Evolutionary conservation across 1,284 basidiomycete genomes (phyloP).

Genomic region (Heterobasidion parviporum): DNA sequence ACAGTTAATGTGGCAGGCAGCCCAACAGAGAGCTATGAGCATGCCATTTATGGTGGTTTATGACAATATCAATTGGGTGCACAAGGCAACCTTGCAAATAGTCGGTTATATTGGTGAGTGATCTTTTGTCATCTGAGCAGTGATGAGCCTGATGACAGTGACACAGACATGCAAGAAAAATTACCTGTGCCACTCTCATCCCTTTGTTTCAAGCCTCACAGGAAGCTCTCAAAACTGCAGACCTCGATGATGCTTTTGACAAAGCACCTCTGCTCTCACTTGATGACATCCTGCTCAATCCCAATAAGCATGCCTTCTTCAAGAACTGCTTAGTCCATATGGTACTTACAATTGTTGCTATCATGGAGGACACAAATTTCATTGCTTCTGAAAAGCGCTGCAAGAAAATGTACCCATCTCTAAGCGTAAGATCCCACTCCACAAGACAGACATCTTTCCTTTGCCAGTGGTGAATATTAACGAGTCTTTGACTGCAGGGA

Average conservation of each 20-base stretch:
- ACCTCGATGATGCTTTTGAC: slow-evolving; percentile 14
- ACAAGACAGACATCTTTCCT: slow-evolving; percentile 24
- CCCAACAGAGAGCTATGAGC: too few relatives aligned
- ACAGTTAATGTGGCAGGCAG: too few relatives aligned
- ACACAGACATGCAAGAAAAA: slow-evolving; percentile 21
- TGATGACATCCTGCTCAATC: slow-evolving; percentile 17
- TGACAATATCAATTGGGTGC: slow-evolving; percentile 6
- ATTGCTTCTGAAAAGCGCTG: slow-evolving; percentile 16
- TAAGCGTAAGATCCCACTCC: slow-evolving; percentile 20
- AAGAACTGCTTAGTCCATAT: slow-evolving; percentile 17
- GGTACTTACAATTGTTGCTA: slow-evolving; percentile 23
- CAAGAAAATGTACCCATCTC: slow-evolving; percentile 14
- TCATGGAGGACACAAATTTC: slow-evolving; percentile 20
- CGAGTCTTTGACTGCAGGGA: slow-evolving; percentile 25
- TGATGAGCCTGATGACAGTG: neutral
- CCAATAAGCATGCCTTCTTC: slow-evolving; percentile 12
- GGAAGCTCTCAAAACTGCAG: slow-evolving; percentile 14
- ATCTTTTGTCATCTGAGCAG: neutral
- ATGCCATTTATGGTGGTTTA: neutral
- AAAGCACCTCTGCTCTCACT: slow-evolving; percentile 15
- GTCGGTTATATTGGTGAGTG: slow-evolving; percentile 21
- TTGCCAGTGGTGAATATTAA: slow-evolving; percentile 28
- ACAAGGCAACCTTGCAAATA: slow-evolving; percentile 22
- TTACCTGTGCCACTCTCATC: slow-evolving; percentile 19
- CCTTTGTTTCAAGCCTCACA: slow-evolving; percentile 13